Conservation (phyloP, 2,329 filamentous ascomycete genomes). For the Pseudogymnoascus sp. region DNA sequence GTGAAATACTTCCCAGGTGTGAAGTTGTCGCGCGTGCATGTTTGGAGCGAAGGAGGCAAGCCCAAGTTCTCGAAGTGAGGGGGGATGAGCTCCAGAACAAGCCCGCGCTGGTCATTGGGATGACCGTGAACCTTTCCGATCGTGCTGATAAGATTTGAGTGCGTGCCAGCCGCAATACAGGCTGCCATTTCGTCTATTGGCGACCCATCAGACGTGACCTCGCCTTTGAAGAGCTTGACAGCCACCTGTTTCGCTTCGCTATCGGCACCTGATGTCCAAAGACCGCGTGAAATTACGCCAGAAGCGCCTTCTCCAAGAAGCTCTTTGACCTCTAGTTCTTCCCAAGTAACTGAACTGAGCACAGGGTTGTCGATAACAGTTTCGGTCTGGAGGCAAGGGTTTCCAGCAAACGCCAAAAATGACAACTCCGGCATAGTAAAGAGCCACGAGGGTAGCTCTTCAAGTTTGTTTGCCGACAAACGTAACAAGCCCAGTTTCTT, state of each 20-base stretch:
- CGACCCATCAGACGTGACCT: slow-evolving; percentile 40
- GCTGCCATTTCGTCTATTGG: slow-evolving; percentile 44
- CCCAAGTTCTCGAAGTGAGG: slow-evolving; percentile 37
- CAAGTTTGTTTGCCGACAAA: slow-evolving; percentile 37
- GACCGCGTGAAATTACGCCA: slow-evolving; percentile 38
- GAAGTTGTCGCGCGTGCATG: slow-evolving; percentile 41
- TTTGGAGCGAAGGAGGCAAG: slow-evolving; percentile 37
- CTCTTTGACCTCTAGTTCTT: slow-evolving; percentile 34
- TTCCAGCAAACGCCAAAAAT: slow-evolving; percentile 42
- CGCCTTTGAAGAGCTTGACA: slow-evolving; percentile 43
- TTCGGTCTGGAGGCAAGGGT: slow-evolving; percentile 34
- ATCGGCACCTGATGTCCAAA: slow-evolving; percentile 25
- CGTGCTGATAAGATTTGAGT: slow-evolving; percentile 39
- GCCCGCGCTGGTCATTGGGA: slow-evolving; percentile 33
- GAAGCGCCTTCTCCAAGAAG: slow-evolving; percentile 40
- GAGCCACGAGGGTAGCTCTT: slow-evolving; percentile 36
- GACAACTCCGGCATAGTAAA: slow-evolving; percentile 39
- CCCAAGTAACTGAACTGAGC: slow-evolving; percentile 36
- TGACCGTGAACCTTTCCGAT: slow-evolving; percentile 38
- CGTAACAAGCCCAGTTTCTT: slow-evolving; percentile 38
- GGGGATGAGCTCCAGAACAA: slow-evolving; percentile 43
- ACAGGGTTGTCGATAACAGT: slow-evolving; percentile 16
- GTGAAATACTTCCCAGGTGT: slow-evolving; percentile 27
- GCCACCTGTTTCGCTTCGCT: slow-evolving; percentile 34
- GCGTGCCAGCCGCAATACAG: slow-evolving; percentile 38